Conservation (phyloP, 768 basidiomycete genomes). For the Amanita pallidorosea region DNA sequence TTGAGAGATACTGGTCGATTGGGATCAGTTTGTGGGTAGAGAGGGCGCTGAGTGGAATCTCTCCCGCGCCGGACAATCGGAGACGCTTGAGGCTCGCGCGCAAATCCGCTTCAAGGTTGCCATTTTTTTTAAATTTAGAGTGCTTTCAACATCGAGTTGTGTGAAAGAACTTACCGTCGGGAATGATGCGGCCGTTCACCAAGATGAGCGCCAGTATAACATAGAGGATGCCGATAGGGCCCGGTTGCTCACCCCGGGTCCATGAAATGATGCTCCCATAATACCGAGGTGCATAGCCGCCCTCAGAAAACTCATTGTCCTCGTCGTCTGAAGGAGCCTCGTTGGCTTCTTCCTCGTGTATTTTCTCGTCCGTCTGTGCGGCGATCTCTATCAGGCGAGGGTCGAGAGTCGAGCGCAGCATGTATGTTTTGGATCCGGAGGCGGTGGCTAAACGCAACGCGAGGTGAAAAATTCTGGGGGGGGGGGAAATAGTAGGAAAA, state of each 20-base stretch:
- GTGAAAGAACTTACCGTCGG: slow-evolving; percentile 50
- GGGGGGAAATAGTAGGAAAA: not conserved
- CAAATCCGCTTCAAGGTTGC: slow-evolving; percentile 48
- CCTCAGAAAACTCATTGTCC: slow-evolving; percentile 20
- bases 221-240: slow-evolving; percentile 63
- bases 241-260: slow-evolving; percentile 59
- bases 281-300: slow-evolving; percentile 21
- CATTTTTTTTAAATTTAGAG: not conserved
- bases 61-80: slow-evolving; percentile 36
- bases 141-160: not conserved
- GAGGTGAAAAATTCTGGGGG: not conserved
- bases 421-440: slow-evolving; percentile 67
- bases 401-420: slow-evolving; percentile 69
- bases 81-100: slow-evolving; percentile 61
- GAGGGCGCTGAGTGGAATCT: slow-evolving; percentile 40
- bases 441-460: slow-evolving; percentile 28
- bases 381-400: slow-evolving; percentile 52
- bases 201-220: slow-evolving; percentile 77
- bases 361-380: slow-evolving; percentile 40
- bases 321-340: slow-evolving; percentile 11
- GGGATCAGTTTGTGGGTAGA: slow-evolving; percentile 39
- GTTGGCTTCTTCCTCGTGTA: slow-evolving; percentile 30
- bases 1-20: slow-evolving; percentile 56
- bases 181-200: slow-evolving; percentile 64
- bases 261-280: slow-evolving; percentile 70